These are phyloP conservation scores for Chiua sp. DNA, from an alignment of 1,284 basidiomycete species.

Conservation along the genomic window DNA sequence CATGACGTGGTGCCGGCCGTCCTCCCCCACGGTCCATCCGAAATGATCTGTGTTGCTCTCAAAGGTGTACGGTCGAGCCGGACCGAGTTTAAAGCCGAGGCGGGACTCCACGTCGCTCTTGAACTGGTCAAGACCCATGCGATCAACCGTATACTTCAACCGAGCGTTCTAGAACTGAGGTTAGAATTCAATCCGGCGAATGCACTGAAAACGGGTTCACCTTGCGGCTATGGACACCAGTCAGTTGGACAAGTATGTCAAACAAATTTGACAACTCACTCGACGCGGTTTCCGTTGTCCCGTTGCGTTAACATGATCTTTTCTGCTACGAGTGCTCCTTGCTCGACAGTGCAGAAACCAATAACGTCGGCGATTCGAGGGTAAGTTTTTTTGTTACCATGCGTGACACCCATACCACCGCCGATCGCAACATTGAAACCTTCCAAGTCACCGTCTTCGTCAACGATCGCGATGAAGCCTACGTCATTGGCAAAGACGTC, in stretches of 20 bases:
- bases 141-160: slow-evolving; percentile 97
- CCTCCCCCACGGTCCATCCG: slow-evolving; percentile 90
- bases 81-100: slow-evolving; percentile 81
- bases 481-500: slow-evolving; percentile 97
- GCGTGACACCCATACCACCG: slow-evolving; percentile 99
- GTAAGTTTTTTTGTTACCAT: slow-evolving; percentile 99
- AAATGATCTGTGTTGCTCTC: slow-evolving; percentile 93
- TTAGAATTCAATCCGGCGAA: slow-evolving; percentile 11
- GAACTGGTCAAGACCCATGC: slow-evolving; percentile 89
- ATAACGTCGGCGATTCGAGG: slow-evolving; percentile 89
- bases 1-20: slow-evolving; percentile 93
- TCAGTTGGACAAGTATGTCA: slow-evolving; percentile 1
- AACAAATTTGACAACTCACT: slow-evolving; percentile 55
- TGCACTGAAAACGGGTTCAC: slow-evolving; percentile 32
- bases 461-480: slow-evolving; percentile 93
- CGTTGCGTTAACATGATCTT: slow-evolving; percentile 94
- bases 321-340: slow-evolving; percentile 89
- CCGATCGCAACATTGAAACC: slow-evolving; percentile 94
- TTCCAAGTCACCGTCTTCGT: slow-evolving; percentile 70
- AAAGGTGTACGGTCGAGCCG: slow-evolving; percentile 83
- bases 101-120: slow-evolving; percentile 91
- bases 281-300: slow-evolving; percentile 94
- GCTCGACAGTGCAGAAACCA: slow-evolving; percentile 92
- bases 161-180: slow-evolving; percentile 71
- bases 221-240: slow-evolving; percentile 49